Percentiles rank a stretch among this genome's conserved stretches.
These are phyloP conservation scores for Ramalina intermedia DNA, from an alignment of 495 filamentous ascomycete genomes.

Conservation along the genomic window DNA sequence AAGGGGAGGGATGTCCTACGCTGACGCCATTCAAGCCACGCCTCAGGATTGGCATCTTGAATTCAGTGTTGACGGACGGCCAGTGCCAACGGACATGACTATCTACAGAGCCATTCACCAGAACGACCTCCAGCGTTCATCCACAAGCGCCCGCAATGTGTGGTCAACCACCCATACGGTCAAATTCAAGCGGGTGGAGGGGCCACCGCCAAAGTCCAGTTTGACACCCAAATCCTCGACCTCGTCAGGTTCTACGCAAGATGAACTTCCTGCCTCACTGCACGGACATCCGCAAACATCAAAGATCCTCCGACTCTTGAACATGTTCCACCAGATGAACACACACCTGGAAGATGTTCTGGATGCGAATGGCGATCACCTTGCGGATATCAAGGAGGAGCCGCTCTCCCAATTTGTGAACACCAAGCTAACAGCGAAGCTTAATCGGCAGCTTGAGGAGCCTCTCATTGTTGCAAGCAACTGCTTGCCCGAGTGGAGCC, in stretches of 20 bases:
- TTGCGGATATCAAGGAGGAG: constrained; percentile 58
- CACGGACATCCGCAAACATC: constrained; percentile 70
- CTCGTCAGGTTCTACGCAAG: constrained; percentile 29
- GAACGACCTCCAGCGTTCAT: constrained; percentile 39
- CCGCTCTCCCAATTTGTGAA: constrained; percentile 94
- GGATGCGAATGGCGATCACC: constrained; percentile 59
- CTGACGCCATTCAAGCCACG: constrained; percentile 58
- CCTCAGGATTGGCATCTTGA: constrained; percentile 98
- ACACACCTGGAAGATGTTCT: constrained; percentile 92
- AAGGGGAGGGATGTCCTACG: constrained; percentile 52
- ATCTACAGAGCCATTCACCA: constrained; percentile 91
- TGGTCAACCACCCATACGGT: constrained; percentile 86
- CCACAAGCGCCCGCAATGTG: constrained; percentile 54
- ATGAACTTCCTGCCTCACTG: constrained; percentile 63
- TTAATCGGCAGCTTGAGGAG: constrained; percentile 94
- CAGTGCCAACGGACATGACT: constrained; percentile 80
- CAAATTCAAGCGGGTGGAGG: constrained; percentile 75
- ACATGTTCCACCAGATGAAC: constrained; percentile 87
- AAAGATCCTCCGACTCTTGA: constrained; percentile 75
- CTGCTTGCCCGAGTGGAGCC: constrained; percentile 91
- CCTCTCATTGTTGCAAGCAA: constrained; percentile 97
- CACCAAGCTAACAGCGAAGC: constrained; percentile 95
- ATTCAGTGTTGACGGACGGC: constrained; percentile 75
- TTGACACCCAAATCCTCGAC: constrained; percentile 37
- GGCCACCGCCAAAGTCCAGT: constrained; percentile 61